phyloP scores from a whole-genome alignment of 176 grass and related monocot genomes.

The Leersia perrieri region DNA sequence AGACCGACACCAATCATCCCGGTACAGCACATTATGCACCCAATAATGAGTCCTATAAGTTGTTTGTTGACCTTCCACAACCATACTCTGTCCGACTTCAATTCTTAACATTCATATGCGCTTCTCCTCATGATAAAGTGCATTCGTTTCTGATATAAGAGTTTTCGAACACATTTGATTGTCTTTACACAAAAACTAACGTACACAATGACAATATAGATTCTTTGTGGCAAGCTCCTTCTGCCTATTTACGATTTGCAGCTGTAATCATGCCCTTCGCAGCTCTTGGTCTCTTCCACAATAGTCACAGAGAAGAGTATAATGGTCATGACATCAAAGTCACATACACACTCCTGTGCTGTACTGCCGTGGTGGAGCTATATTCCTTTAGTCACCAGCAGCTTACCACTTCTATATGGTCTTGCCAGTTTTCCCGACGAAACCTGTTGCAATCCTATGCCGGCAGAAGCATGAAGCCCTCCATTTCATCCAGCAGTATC shows the following conservation, averaged over 20 bases:
- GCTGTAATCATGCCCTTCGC: not conserved
- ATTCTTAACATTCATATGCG: not conserved
- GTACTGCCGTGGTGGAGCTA: not conserved
- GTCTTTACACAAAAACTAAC: slow-evolving; percentile 15
- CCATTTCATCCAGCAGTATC: not conserved
- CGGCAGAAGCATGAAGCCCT: not conserved
- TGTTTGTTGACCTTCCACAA: slow-evolving; percentile 2
- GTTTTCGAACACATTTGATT: not conserved
- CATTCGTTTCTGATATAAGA: too few species aligned
- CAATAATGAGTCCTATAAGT: not conserved
- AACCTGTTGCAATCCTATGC: not conserved
- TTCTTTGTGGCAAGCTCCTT: too few species aligned
- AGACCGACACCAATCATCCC: too few species aligned
- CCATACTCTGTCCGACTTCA: not conserved
- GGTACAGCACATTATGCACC: too few species aligned
- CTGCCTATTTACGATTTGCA: not conserved
- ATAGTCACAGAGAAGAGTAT: not conserved
- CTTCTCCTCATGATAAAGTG: too few species aligned
- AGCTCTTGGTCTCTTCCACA: slow-evolving; percentile 6
- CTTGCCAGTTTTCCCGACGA: not conserved
- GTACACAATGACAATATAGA: too few species aligned
- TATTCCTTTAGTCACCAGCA: too few species aligned
- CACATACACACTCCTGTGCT: not conserved
- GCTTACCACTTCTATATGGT: too few species aligned
- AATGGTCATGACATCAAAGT: not conserved